Evolutionary conservation across 208 protist genomes (phyloP), one percentile per base, ranked within the genome.

Genomic region (Trypanosoma mega): DNA sequence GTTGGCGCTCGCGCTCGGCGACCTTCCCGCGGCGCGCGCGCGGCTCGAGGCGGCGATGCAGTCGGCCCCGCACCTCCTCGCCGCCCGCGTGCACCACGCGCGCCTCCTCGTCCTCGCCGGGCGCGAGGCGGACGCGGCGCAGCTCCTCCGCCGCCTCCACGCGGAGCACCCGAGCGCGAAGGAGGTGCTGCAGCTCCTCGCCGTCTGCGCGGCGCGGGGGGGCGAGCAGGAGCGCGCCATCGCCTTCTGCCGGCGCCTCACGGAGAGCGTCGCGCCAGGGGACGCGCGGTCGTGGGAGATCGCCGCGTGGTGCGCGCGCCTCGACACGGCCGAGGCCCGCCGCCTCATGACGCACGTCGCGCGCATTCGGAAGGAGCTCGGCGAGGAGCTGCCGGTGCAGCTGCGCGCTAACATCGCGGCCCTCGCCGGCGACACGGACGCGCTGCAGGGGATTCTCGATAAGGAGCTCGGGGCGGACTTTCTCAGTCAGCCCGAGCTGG

Each of bases 141-240:
- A 60, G 55, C 62, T 88, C 14, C 76, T 95, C 49, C 59, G 57
- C 12, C 72, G 74, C 49, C 65, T 91, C 24, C 76, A 92, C 66
- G 45, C 45, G 36, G 72, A 79, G 20, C 74, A 80, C 63, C 77
- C 89, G 31, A 83, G 86, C 31, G 71, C 90, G 61, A 82, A 84
- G 51, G 85, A 93, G 60, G 78, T 92, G 44, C 64, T 93, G 68
- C 76, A 87, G 76, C 76, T 95, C 45, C 66, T 93, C n/a, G 76
- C 81, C 18, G 63, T 72, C 14, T 61, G 85, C 47, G 78, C 78
- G 6, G 80, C 85, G 0, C 72, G 70, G 1, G 54, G 54, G 1
- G 89, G 89, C 18, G 46, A 78, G 12, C 79, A 93, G 60, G 82
- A 77, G 34, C 60, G 65, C 41, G 89, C 89, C 3, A 72, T 92